Percentiles rank a stretch among this genome's conserved stretches.
These are phyloP conservation scores for Pulveroboletus frians DNA, from an alignment of 768 basidiomycete genomes.

Conservation along the genomic window DNA sequence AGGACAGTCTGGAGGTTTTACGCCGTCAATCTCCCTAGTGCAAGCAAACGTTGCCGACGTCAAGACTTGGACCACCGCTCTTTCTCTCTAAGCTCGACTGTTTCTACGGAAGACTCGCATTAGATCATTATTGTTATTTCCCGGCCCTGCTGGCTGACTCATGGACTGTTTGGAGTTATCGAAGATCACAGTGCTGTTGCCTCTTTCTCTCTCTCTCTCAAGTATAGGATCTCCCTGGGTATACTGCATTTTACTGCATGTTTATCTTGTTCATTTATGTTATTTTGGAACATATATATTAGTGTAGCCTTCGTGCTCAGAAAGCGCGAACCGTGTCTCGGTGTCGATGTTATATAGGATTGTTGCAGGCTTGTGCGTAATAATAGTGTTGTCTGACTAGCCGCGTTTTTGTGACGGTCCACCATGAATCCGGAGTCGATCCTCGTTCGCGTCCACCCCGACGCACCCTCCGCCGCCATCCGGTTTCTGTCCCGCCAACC, in stretches of 20 bases:
- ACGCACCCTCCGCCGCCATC: slow-evolving; percentile 40
- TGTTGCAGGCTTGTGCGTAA: slow-evolving; percentile 5
- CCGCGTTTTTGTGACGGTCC: too few relatives aligned
- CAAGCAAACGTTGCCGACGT: not conserved
- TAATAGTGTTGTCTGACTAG: not conserved
- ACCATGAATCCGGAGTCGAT: slow-evolving; percentile 20
- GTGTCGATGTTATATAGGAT: slow-evolving; percentile 10
- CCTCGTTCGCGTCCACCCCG: slow-evolving; percentile 39
- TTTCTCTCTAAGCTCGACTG: slow-evolving; percentile 4
- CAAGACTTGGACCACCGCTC: not conserved
- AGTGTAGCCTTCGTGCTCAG: slow-evolving; percentile 25
- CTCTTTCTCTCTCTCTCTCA: slow-evolving; percentile 20
- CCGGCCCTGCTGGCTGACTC: slow-evolving; percentile 19
- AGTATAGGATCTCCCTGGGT: slow-evolving; percentile 30
- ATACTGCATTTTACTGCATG: slow-evolving; percentile 33
- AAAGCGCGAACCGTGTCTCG: slow-evolving; percentile 5
- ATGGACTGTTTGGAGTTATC: slow-evolving; percentile 32
- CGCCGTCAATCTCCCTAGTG: slow-evolving; percentile 27
- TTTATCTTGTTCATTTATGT: slow-evolving; percentile 36
- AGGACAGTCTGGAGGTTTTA: slow-evolving; percentile 35
- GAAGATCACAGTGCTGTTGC: slow-evolving; percentile 18
- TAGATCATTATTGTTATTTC: slow-evolving; percentile 33
- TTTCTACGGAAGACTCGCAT: slow-evolving; percentile 18
- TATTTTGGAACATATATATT: slow-evolving; percentile 33
- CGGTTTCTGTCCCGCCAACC: slow-evolving; percentile 35